Percentiles rank a stretch among this genome's conserved stretches.
Evolutionary conservation across 2,329 filamentous ascomycete genomes (phyloP).

Genomic region (Neobulgaria alba): DNA sequence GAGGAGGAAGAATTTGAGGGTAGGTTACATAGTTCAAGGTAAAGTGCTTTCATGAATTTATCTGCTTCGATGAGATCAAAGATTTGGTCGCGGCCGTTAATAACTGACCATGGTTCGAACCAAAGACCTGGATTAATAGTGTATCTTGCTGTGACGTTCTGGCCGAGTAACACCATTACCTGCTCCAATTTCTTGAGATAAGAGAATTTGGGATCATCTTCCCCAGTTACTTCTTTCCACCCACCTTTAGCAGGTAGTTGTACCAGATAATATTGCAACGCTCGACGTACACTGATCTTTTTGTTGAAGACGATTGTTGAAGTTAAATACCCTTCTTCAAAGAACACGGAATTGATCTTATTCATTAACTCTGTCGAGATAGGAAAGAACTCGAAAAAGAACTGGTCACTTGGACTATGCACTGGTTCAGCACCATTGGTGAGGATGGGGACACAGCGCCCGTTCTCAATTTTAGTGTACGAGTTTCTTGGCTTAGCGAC

Average conservation of each 20-base stretch:
- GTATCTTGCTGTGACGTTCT: too few relatives aligned
- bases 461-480: slow-evolving; percentile 10
- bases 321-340: slow-evolving; percentile 2
- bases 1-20: too few relatives aligned
- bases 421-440: slow-evolving; percentile 1
- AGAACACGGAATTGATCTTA: slow-evolving; percentile 6
- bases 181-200: slow-evolving; percentile 4
- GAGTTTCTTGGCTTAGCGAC: slow-evolving; percentile 12
- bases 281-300: not conserved
- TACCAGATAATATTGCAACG: slow-evolving; percentile 1
- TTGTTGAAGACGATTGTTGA: slow-evolving; percentile 1
- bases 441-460: slow-evolving; percentile 2
- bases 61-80: too few relatives aligned
- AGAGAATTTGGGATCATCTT: not conserved
- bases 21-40: too few relatives aligned
- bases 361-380: slow-evolving; percentile 2
- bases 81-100: too few relatives aligned
- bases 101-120: too few relatives aligned
- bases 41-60: too few relatives aligned
- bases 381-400: slow-evolving; percentile 9
- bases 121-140: too few relatives aligned
- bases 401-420: slow-evolving; percentile 5
- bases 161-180: too few relatives aligned
- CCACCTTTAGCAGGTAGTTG: not conserved
- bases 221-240: slow-evolving; percentile 1